These are phyloP conservation scores for Talaromyces proteolyticus DNA, from an alignment of 495 filamentous ascomycete species.

Conservation along the genomic window DNA sequence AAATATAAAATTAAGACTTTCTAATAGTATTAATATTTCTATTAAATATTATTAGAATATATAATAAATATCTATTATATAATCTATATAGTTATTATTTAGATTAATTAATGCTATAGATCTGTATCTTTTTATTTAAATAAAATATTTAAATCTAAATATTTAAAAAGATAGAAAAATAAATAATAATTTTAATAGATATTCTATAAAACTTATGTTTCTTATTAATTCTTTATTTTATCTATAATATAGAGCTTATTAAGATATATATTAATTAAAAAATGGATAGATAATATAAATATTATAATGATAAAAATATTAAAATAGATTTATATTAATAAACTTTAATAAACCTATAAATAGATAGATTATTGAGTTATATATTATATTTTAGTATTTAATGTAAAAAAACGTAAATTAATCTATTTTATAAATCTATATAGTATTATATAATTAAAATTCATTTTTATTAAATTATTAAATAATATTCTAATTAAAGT, in stretches of 20 bases:
- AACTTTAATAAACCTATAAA: background rate
- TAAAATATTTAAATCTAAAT: too few relatives aligned
- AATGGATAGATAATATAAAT: too few relatives aligned
- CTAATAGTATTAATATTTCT: too few relatives aligned
- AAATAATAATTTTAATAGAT: background rate
- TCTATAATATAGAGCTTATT: background rate
- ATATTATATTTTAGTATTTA: background rate
- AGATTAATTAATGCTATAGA: background rate
- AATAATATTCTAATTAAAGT: background rate
- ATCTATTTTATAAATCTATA: background rate
- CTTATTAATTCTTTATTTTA: background rate
- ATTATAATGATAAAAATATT: background rate
- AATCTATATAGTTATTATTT: background rate
- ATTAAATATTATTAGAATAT: too few relatives aligned
- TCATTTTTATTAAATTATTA: background rate
- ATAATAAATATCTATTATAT: background rate
- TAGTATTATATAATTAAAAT: background rate
- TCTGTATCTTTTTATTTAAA: background rate
- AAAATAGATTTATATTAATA: background rate
- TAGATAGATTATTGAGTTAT: background rate
- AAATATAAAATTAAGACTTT: too few relatives aligned
- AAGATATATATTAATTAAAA: background rate
- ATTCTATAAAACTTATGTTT: background rate
- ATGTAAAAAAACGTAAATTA: background rate
- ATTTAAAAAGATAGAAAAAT: too few relatives aligned